Conservation (phyloP, 2,329 filamentous ascomycete genomes). For the Epichloe bromicola region DNA sequence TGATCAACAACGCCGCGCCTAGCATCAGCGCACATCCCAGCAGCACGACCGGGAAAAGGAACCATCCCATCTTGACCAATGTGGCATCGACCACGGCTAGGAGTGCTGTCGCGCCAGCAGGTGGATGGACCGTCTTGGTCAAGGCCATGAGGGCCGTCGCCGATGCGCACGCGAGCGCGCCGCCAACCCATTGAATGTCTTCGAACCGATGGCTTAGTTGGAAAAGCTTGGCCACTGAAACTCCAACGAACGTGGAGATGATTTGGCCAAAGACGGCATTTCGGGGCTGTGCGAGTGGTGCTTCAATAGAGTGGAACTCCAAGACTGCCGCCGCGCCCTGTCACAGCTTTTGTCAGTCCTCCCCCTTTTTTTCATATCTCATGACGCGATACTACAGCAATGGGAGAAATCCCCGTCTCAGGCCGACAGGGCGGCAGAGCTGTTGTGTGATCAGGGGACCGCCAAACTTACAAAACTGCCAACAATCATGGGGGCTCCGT, state of each 20-base stretch:
- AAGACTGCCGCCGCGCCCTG: conserved; percentile 66
- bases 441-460: not conserved
- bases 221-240: conserved; percentile 54
- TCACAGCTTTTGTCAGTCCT: not conserved
- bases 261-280: conserved; percentile 57
- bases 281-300: conserved; percentile 60
- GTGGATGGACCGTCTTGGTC: conserved; percentile 61
- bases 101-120: conserved; percentile 61
- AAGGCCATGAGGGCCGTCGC: conserved; percentile 53
- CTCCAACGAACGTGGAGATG: conserved; percentile 46
- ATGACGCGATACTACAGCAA: too few species aligned
- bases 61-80: conserved; percentile 51
- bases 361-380: not conserved
- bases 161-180: conserved; percentile 49
- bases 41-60: conserved; percentile 48
- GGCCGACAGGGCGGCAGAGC: too few species aligned
- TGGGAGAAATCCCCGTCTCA: too few species aligned
- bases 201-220: conserved; percentile 32
- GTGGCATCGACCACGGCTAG: conserved; percentile 48
- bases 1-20: conserved; percentile 47
- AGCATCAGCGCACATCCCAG: conserved; percentile 51
- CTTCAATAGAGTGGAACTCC: conserved; percentile 58
- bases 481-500: conserved; percentile 47
- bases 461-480: conserved; percentile 51
- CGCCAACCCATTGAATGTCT: conserved; percentile 48